A percentile compares a stretch with the other conserved stretches of the same genome.
Evolutionary conservation across 2,329 filamentous ascomycete species (phyloP).

Genomic region (Pseudocercospora pini-densiflorae): DNA sequence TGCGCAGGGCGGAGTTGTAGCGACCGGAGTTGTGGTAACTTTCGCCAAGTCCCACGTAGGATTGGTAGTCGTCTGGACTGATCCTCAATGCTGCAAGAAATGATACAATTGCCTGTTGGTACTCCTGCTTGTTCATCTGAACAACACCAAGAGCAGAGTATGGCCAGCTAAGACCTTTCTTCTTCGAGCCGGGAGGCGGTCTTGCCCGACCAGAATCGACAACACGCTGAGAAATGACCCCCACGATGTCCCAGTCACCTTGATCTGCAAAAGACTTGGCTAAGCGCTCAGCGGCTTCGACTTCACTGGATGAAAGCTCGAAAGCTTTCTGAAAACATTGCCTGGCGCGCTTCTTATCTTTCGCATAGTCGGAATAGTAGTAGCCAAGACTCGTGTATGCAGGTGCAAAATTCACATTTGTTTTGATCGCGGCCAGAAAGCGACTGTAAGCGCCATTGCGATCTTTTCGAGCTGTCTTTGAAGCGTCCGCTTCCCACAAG

Average conservation of each 20-base stretch:
- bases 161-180: conserved; percentile 93
- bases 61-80: conserved; percentile 85
- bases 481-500: conserved; percentile 81
- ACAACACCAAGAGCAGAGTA: conserved; percentile 92
- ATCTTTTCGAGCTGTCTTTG: conserved; percentile 74
- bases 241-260: conserved; percentile 95
- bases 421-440: conserved; percentile 83
- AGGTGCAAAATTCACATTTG: conserved; percentile 84
- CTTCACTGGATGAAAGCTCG: conserved; percentile 85
- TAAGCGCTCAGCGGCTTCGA: conserved; percentile 83
- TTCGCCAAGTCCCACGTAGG: conserved; percentile 95
- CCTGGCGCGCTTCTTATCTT: conserved; percentile 83
- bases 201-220: conserved; percentile 94
- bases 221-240: conserved; percentile 86
- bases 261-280: conserved; percentile 86
- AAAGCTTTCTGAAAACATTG: conserved; percentile 96
- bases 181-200: conserved; percentile 88
- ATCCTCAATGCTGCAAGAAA: conserved; percentile 90
- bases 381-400: conserved; percentile 89
- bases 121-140: conserved; percentile 92
- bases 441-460: conserved; percentile 81
- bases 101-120: conserved; percentile 82
- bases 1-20: conserved; percentile 91
- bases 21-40: conserved; percentile 94
- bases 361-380: conserved; percentile 89